Conservation (phyloP, 1,139 yeast species). For the Cylindricascospora bacillispora region DNA sequence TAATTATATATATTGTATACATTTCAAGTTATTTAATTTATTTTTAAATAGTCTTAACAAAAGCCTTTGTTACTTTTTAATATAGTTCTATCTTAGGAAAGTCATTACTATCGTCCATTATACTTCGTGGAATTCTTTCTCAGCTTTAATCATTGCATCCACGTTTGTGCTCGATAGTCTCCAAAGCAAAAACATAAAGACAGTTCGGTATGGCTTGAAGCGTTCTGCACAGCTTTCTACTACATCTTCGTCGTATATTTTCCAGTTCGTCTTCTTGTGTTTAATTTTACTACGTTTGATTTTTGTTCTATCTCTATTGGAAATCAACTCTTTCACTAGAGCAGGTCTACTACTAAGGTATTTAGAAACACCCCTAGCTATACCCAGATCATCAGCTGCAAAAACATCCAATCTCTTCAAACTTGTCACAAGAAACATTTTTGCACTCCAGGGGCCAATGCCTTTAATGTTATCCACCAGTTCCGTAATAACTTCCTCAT, state of each 20-base stretch:
- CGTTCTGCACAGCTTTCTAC: slow-evolving; percentile 41
- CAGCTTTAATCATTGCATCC: slow-evolving; percentile 32
- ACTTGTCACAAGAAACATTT: slow-evolving; percentile 71
- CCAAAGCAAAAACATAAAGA: slow-evolving; percentile 69
- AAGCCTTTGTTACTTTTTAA: too few relatives aligned
- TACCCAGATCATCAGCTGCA: slow-evolving; percentile 71
- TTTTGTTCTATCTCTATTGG: slow-evolving; percentile 13
- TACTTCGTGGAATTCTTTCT: slow-evolving; percentile 12
- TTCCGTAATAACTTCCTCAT: slow-evolving; percentile 40
- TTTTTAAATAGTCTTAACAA: too few relatives aligned
- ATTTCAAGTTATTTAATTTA: too few relatives aligned
- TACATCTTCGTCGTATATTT: slow-evolving; percentile 47
- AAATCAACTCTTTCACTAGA: slow-evolving; percentile 32
- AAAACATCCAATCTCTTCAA: slow-evolving; percentile 56
- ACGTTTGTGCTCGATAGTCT: slow-evolving; percentile 47
- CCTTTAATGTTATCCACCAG: slow-evolving; percentile 55
- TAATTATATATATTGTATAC: too few relatives aligned
- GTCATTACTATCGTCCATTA: too few relatives aligned
- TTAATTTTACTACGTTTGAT: slow-evolving; percentile 27
- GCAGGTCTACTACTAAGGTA: slow-evolving; percentile 50
- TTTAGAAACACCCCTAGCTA: slow-evolving; percentile 64
- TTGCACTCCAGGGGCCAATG: slow-evolving; percentile 83
- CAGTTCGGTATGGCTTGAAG: slow-evolving; percentile 56
- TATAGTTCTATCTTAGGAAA: too few relatives aligned
- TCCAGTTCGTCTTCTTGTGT: slow-evolving; percentile 38